phyloP scores from a whole-genome alignment of 768 basidiomycete species.

The Pulveroboletus sp. region DNA sequence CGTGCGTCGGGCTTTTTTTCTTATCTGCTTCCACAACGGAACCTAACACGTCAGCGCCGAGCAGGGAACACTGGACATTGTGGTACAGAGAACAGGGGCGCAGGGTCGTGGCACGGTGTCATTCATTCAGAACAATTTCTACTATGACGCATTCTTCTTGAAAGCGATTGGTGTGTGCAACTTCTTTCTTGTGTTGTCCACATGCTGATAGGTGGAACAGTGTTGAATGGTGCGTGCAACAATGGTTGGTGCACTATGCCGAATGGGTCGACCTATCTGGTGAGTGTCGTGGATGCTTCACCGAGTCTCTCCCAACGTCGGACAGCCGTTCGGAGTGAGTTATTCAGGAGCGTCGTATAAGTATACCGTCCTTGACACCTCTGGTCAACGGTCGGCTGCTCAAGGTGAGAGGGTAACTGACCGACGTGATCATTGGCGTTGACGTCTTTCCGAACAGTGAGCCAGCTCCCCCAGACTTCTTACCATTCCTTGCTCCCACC shows the following conservation, averaged over 20 bases:
- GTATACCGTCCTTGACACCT: conserved; percentile 92
- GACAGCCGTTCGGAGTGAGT: conserved; percentile 87
- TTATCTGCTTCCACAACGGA: neutral
- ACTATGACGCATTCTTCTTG: conserved; percentile 97
- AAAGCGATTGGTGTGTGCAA: conserved; percentile 79
- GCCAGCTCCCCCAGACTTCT: conserved; percentile 88
- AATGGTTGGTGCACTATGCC: conserved; percentile 70
- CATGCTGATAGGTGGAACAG: conserved; percentile 27
- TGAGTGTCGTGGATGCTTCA: conserved; percentile 36
- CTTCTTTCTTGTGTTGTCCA: neutral
- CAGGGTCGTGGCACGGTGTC: conserved; percentile 58
- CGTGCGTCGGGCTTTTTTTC: conserved; percentile 47
- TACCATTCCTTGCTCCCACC: conserved; percentile 90
- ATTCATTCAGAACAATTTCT: conserved; percentile 96
- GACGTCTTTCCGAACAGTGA: conserved; percentile 48
- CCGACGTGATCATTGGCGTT: neutral
- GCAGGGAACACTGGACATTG: conserved; percentile 88
- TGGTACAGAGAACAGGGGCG: conserved; percentile 78
- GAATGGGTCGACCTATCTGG: conserved; percentile 70
- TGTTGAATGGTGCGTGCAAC: conserved; percentile 89
- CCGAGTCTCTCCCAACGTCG: conserved; percentile 3
- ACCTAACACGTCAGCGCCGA: neutral
- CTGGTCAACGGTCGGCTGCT: conserved; percentile 82
- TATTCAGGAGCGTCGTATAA: conserved; percentile 96
- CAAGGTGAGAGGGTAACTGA: conserved; percentile 51